Percentiles rank a stretch among this genome's conserved stretches.
These are phyloP conservation scores for Carallia pectinifolia DNA, from an alignment of 345 rosid genomes.

Conservation along the genomic window DNA sequence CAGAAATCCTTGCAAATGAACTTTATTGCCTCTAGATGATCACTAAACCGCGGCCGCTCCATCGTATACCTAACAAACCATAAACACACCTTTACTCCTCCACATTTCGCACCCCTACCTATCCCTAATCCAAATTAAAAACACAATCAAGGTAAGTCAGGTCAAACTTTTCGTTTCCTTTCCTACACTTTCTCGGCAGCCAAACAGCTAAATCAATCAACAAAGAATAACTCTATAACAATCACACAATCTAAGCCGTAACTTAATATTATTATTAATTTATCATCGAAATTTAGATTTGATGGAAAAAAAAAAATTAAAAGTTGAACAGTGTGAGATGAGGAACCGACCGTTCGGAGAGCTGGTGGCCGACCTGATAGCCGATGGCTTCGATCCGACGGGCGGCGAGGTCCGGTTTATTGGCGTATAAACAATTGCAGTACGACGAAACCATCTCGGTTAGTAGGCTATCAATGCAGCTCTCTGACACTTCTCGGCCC, in stretches of 20 bases:
- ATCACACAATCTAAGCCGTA: not conserved
- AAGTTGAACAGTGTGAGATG: not conserved
- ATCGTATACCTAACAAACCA: conserved; percentile 63
- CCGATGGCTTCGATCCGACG: conserved; percentile 98
- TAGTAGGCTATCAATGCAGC: conserved; percentile 77
- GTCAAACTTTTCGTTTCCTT: not conserved
- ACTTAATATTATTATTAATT: too few relatives aligned
- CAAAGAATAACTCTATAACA: not conserved
- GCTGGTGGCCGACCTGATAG: conserved; percentile 99
- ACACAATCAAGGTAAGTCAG: not conserved
- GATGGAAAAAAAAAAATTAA: not conserved
- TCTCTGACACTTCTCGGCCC: conserved; percentile 94
- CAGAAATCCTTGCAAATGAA: conserved; percentile 98
- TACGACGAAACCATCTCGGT: conserved; percentile 87
- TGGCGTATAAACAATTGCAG: conserved; percentile 75
- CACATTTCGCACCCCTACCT: not conserved
- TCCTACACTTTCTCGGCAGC: conserved; percentile 9
- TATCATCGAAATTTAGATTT: too few relatives aligned
- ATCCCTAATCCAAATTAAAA: too few relatives aligned
- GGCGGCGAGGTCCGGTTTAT: conserved; percentile 93
- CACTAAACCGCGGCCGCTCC: conserved; percentile 97
- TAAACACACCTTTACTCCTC: not conserved
- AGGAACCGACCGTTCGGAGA: conserved; percentile 70
- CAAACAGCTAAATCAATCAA: conserved; percentile 9
- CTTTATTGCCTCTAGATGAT: conserved; percentile 95